These are phyloP conservation scores for Onygena corvina DNA, from an alignment of 2,329 filamentous ascomycete genomes.

Conservation along the genomic window DNA sequence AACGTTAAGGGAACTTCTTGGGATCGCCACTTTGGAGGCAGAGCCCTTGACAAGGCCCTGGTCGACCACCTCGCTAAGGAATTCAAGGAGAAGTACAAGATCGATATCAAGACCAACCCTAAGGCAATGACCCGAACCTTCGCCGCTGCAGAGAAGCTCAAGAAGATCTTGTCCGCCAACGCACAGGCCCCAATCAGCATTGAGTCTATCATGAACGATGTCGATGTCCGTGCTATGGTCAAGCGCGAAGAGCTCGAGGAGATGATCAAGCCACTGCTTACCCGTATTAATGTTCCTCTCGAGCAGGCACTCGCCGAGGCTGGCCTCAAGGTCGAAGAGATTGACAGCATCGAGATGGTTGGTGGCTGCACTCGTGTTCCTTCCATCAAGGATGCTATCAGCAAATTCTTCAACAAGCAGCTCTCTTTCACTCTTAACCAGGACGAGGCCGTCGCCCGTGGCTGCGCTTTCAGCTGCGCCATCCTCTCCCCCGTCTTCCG, in stretches of 20 bases:
- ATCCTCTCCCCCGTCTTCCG: slow-evolving; percentile 96
- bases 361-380: slow-evolving; percentile 92
- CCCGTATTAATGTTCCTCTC: slow-evolving; percentile 58
- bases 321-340: slow-evolving; percentile 80
- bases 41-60: slow-evolving; percentile 90
- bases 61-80: slow-evolving; percentile 91
- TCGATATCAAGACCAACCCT: slow-evolving; percentile 80
- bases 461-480: slow-evolving; percentile 93
- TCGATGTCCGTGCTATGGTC: slow-evolving; percentile 78
- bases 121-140: slow-evolving; percentile 82
- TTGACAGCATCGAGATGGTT: slow-evolving; percentile 85
- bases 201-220: slow-evolving; percentile 96
- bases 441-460: slow-evolving; percentile 90
- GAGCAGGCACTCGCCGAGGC: slow-evolving; percentile 92
- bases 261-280: slow-evolving; percentile 72
- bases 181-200: slow-evolving; percentile 86
- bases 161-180: slow-evolving; percentile 97
- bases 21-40: slow-evolving; percentile 93
- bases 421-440: slow-evolving; percentile 97
- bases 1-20: slow-evolving; percentile 83
- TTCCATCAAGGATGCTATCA: slow-evolving; percentile 77
- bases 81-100: slow-evolving; percentile 96
- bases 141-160: slow-evolving; percentile 87
- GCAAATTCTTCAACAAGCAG: slow-evolving; percentile 79
- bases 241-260: slow-evolving; percentile 91